These are phyloP conservation scores for Oenanthe sinensis DNA, from an alignment of 129 eudicot species.

Conservation along the genomic window DNA sequence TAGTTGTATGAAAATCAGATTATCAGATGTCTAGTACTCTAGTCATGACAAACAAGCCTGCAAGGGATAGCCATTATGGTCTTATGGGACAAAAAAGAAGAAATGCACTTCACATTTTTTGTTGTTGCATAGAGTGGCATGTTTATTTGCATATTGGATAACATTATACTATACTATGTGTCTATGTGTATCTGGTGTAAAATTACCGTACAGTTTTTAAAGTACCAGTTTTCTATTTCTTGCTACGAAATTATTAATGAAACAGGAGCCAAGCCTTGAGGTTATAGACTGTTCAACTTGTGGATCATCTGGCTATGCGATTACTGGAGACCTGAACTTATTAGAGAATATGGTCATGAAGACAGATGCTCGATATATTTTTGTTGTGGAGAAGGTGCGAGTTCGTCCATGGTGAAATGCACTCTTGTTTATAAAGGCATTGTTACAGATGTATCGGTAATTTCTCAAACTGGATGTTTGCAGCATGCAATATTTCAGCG, in stretches of 20 bases:
- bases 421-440: neutral
- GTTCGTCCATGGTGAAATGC: neutral
- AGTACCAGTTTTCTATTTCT: neutral
- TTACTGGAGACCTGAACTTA: constrained; percentile 80
- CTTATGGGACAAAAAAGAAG: neutral
- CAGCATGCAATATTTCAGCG: constrained; percentile 99
- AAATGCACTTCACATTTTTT: neutral
- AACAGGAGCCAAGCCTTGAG: constrained; percentile 70
- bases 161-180: neutral
- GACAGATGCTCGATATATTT: constrained; percentile 82
- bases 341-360: constrained; percentile 58
- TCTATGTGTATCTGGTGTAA: neutral
- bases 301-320: constrained; percentile 91
- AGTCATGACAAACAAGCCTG: neutral
- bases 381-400: constrained; percentile 90
- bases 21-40: neutral
- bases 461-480: constrained; percentile 16
- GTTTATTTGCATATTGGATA: neutral
- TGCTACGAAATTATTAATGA: constrained; percentile 7
- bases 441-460: constrained; percentile 9
- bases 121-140: neutral
- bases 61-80: neutral
- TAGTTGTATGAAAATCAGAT: neutral
- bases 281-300: constrained; percentile 76
- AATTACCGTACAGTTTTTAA: neutral